Percentiles rank a stretch among this genome's conserved stretches.
These are phyloP conservation scores for Boletus patriciae DNA, from an alignment of 768 basidiomycete species.

Conservation along the genomic window DNA sequence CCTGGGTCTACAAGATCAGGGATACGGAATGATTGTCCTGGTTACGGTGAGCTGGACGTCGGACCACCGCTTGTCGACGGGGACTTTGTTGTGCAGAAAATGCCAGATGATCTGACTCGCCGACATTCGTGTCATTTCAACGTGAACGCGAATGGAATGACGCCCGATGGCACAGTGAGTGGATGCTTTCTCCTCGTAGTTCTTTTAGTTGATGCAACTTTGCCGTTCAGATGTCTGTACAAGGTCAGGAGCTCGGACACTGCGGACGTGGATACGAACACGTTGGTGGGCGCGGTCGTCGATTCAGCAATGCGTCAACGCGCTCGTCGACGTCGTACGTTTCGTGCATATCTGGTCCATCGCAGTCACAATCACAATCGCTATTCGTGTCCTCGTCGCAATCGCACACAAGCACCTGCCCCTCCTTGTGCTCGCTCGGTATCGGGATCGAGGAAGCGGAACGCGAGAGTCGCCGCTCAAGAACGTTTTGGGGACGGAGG, in stretches of 20 bases:
- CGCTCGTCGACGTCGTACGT: conserved; percentile 17
- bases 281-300: conserved; percentile 6
- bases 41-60: conserved; percentile 1
- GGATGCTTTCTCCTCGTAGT: not conserved
- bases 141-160: not conserved
- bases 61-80: not conserved
- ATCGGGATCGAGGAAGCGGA: conserved; percentile 26
- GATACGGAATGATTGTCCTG: not conserved
- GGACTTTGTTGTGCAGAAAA: not conserved
- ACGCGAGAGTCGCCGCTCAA: conserved; percentile 22
- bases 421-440: conserved; percentile 22
- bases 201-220: not conserved
- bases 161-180: conserved; percentile 10
- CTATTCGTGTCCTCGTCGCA: conserved; percentile 16
- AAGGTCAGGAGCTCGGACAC: not conserved
- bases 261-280: not conserved
- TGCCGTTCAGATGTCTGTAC: conserved; percentile 1
- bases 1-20: not conserved
- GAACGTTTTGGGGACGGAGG: conserved; percentile 18
- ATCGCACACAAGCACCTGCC: conserved; percentile 16
- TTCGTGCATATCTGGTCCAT: conserved; percentile 25
- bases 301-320: conserved; percentile 22
- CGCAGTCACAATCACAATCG: conserved; percentile 19
- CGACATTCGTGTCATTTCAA: not conserved
- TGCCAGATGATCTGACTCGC: not conserved